phyloP scores from a whole-genome alignment of 129 eudicot genomes.

The Tanacetum coccineum region DNA sequence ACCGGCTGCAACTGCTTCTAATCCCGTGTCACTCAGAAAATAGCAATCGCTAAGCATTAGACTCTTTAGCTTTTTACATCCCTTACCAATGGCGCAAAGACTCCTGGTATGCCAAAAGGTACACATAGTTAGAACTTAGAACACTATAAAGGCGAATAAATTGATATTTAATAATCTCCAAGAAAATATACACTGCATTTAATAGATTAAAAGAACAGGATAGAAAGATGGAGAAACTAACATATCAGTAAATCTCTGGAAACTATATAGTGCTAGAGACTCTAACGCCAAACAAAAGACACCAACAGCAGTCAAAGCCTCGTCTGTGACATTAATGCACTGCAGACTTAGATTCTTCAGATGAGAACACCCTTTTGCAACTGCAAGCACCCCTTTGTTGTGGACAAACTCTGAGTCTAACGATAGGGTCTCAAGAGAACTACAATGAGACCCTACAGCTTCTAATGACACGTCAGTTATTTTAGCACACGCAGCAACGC shows the following conservation, averaged over 20 bases:
- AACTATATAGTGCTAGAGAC: conserved; percentile 67
- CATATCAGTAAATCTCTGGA: conserved; percentile 86
- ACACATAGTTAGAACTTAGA: conserved; percentile 20
- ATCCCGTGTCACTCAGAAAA: conserved; percentile 72
- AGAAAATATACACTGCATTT: not conserved
- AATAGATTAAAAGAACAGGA: not conserved
- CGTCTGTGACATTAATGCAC: conserved; percentile 76
- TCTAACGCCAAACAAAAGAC: conserved; percentile 59
- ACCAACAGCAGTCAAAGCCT: conserved; percentile 69
- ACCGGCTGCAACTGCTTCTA: conserved; percentile 89
- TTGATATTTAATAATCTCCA: not conserved
- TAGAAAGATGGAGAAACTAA: conserved; percentile 25
- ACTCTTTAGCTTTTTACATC: conserved; percentile 73
- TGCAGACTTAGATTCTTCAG: conserved; percentile 73
- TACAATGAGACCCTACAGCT: conserved; percentile 87
- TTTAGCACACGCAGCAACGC: conserved; percentile 92
- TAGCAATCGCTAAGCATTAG: conserved; percentile 83
- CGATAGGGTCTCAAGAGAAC: conserved; percentile 55
- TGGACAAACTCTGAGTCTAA: conserved; percentile 75
- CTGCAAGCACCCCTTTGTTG: conserved; percentile 72
- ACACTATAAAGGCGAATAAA: not conserved
- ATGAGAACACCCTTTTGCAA: conserved; percentile 63
- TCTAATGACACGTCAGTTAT: conserved; percentile 75
- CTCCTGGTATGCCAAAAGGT: conserved; percentile 48
- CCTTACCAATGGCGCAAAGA: conserved; percentile 79